A percentile compares a stretch with the other conserved stretches of the same genome.
These are phyloP conservation scores for Stellera chamaejasme DNA, from an alignment of 345 rosid genomes.

Conservation along the genomic window DNA sequence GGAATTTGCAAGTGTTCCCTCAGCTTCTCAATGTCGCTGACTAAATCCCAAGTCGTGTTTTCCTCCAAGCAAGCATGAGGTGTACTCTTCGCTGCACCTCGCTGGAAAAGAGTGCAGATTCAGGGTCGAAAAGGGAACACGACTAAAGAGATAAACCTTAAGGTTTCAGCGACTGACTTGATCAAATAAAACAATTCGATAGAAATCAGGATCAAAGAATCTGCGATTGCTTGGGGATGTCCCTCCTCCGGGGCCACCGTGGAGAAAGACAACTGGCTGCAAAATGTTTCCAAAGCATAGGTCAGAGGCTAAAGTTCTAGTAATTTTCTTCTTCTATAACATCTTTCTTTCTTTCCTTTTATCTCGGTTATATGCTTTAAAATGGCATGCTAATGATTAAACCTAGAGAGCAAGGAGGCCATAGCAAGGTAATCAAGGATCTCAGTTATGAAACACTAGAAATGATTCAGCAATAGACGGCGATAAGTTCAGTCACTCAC, in stretches of 20 bases:
- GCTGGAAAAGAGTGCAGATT: constrained; percentile 23
- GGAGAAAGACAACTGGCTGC: constrained; percentile 96
- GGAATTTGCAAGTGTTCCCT: constrained; percentile 74
- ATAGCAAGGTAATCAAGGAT: no score
- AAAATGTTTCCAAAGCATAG: constrained; percentile 10
- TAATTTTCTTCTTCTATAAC: background rate
- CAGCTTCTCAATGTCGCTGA: constrained; percentile 75
- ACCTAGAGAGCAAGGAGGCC: no score
- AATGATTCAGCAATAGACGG: background rate
- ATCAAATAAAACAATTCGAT: constrained; percentile 76
- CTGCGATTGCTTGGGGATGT: constrained; percentile 66
- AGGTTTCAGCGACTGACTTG: constrained; percentile 41
- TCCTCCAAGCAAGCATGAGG: constrained; percentile 96
- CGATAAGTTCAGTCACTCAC: constrained; percentile 37
- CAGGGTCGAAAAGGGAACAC: background rate
- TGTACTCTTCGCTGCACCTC: constrained; percentile 94
- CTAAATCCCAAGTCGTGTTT: constrained; percentile 91
- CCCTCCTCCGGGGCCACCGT: constrained; percentile 99
- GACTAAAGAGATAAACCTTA: background rate
- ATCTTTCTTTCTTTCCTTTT: no score
- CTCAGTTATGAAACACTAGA: background rate
- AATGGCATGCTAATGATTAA: no score
- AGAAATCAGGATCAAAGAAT: constrained; percentile 83
- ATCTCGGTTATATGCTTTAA: no score
- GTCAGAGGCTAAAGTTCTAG: background rate